Evolutionary conservation across 495 filamentous ascomycete species (phyloP).

Genomic region (Talaromyces trachyspermus): DNA sequence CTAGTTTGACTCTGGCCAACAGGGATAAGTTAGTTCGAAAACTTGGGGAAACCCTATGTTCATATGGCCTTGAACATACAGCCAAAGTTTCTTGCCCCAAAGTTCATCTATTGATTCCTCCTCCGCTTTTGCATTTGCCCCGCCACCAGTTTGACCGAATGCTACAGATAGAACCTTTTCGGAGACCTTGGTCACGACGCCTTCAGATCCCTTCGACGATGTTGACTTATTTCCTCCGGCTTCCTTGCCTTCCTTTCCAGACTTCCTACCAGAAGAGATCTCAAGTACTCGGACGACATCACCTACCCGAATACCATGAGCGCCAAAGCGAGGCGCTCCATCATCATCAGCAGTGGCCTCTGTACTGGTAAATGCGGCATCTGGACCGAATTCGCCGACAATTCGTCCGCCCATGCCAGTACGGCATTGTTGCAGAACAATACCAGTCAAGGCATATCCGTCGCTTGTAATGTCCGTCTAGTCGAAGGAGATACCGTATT

Average conservation of each 20-base stretch:
- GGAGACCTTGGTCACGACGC: conserved; percentile 69
- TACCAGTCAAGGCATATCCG: conserved; percentile 83
- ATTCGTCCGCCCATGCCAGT: conserved; percentile 87
- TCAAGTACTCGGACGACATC: conserved; percentile 82
- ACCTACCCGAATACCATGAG: conserved; percentile 79
- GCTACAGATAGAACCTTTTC: conserved; percentile 55
- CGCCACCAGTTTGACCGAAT: conserved; percentile 54
- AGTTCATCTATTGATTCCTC: conserved; percentile 55
- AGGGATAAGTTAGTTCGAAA: neutral
- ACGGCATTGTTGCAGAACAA: conserved; percentile 68
- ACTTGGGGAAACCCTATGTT: too few relatives aligned
- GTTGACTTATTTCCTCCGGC: conserved; percentile 15
- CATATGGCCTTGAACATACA: conserved; percentile 34
- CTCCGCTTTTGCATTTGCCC: conserved; percentile 38
- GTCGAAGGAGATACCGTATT: conserved; percentile 62
- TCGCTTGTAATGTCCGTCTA: conserved; percentile 68
- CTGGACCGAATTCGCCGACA: conserved; percentile 71
- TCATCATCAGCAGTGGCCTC: conserved; percentile 23
- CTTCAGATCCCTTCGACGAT: conserved; percentile 54
- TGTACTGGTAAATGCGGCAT: conserved; percentile 55
- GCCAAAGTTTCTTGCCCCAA: conserved; percentile 55
- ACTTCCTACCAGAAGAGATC: conserved; percentile 60
- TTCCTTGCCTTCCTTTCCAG: conserved; percentile 51
- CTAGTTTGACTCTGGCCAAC: conserved; percentile 65
- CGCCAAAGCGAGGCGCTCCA: conserved; percentile 43